Percentiles rank a stretch among this genome's conserved stretches.
These are phyloP conservation scores for Vitis amurensis DNA, from an alignment of 164 flowering plant species.

Conservation along the genomic window DNA sequence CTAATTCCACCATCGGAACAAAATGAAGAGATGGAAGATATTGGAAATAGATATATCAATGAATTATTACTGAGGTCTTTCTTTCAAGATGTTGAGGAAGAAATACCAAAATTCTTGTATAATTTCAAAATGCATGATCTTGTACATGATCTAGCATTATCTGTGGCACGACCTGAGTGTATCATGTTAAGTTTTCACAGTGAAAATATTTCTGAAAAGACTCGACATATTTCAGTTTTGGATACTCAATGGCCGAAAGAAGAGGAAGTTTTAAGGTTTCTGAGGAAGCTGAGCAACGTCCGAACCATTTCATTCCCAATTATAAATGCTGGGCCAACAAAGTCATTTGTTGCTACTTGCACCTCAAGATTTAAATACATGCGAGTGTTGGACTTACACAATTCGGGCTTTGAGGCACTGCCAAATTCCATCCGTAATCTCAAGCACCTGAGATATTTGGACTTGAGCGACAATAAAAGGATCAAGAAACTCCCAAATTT, in stretches of 20 bases:
- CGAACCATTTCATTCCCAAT: too few relatives aligned
- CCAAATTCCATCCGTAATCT: not conserved
- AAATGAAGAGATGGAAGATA: not conserved
- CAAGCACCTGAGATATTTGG: not conserved
- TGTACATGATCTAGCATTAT: not conserved
- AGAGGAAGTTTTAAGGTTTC: too few relatives aligned
- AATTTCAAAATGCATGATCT: conserved; percentile 3
- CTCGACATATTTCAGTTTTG: not conserved
- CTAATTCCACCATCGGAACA: not conserved
- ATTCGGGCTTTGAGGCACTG: not conserved
- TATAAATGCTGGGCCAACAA: too few relatives aligned
- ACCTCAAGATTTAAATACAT: not conserved
- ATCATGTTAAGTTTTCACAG: not conserved
- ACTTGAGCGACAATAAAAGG: not conserved
- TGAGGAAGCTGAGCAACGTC: too few relatives aligned
- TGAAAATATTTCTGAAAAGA: not conserved
- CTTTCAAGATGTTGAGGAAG: not conserved
- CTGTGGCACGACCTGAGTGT: not conserved
- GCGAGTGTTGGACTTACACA: not conserved
- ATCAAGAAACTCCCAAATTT: not conserved
- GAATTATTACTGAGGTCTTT: not conserved
- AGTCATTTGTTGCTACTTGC: too few relatives aligned
- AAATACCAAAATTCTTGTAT: not conserved
- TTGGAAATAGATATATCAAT: not conserved
- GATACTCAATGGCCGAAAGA: not conserved